Percentiles rank a stretch among this genome's conserved stretches.
These are phyloP conservation scores for Emergomyces pasteurianus DNA, from an alignment of 2,329 filamentous ascomycete genomes.

Conservation along the genomic window DNA sequence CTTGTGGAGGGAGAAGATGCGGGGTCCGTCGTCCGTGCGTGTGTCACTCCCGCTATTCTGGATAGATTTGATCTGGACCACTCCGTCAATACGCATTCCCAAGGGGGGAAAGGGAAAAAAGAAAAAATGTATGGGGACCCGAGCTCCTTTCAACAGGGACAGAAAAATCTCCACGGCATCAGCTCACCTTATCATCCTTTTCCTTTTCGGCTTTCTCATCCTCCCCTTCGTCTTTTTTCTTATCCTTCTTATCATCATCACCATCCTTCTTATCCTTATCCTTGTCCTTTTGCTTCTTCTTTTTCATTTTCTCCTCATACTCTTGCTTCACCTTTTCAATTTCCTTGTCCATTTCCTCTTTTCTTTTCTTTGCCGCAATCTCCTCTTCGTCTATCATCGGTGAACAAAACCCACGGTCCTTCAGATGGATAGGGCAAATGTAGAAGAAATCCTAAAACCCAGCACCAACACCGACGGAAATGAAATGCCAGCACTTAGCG, in stretches of 20 bases:
- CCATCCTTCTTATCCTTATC: conserved; percentile 34
- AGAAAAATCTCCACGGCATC: neutral
- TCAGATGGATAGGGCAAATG: conserved; percentile 70
- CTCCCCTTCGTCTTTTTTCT: conserved; percentile 36
- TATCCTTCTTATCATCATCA: conserved; percentile 35
- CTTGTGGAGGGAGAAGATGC: conserved; percentile 77
- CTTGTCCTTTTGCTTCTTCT: conserved; percentile 53
- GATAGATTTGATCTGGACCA: conserved; percentile 33
- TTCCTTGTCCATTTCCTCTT: conserved; percentile 32
- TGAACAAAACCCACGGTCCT: conserved; percentile 67
- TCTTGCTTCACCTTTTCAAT: conserved; percentile 38
- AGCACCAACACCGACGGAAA: neutral
- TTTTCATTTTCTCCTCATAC: conserved; percentile 66
- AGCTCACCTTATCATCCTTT: conserved; percentile 42
- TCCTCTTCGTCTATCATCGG: conserved; percentile 37
- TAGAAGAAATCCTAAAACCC: conserved; percentile 74
- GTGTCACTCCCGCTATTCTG: conserved; percentile 31
- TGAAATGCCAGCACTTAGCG: neutral
- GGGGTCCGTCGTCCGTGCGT: conserved; percentile 46
- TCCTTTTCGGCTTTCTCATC: conserved; percentile 35
- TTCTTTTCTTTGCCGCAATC: conserved; percentile 30
- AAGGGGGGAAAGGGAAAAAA: neutral
- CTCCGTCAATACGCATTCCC: neutral
- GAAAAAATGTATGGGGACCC: neutral
- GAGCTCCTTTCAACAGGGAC: conserved; percentile 6